These are phyloP conservation scores for Aegilops bicornis DNA, from an alignment of 176 grass and related monocot genomes.

Conservation along the genomic window DNA sequence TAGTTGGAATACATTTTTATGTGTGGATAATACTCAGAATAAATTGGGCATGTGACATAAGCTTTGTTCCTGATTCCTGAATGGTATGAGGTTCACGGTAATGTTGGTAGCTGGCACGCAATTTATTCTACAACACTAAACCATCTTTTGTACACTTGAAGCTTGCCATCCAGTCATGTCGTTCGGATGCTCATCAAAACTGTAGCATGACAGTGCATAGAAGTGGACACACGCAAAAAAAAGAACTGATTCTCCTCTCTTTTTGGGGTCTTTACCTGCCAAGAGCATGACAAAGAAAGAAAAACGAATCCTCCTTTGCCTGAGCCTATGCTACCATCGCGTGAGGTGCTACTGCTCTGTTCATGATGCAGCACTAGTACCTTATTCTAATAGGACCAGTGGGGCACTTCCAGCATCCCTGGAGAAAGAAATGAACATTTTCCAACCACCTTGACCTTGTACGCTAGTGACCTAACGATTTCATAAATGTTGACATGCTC, in stretches of 20 bases:
- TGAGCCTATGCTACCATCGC: neutral
- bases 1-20: too few species aligned
- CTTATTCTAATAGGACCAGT: neutral
- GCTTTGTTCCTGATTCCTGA: neutral
- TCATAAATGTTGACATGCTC: neutral
- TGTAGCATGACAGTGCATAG: neutral
- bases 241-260: neutral
- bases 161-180: neutral
- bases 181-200: neutral
- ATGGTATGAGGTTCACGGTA: too few species aligned
- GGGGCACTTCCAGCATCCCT: slow-evolving; percentile 29
- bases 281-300: neutral
- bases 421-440: neutral
- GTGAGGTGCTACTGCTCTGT: slow-evolving; percentile 10
- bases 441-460: slow-evolving; percentile 1
- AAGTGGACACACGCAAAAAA: neutral
- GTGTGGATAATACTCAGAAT: neutral
- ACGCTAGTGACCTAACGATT: neutral
- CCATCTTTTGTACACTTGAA: neutral
- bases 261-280: neutral
- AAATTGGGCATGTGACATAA: neutral
- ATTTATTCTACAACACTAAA: neutral
- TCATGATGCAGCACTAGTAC: neutral
- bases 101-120: too few species aligned
- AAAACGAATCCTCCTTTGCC: neutral